Conservation (phyloP, 2,329 filamentous ascomycete species). For the Spiromastix sp. region DNA sequence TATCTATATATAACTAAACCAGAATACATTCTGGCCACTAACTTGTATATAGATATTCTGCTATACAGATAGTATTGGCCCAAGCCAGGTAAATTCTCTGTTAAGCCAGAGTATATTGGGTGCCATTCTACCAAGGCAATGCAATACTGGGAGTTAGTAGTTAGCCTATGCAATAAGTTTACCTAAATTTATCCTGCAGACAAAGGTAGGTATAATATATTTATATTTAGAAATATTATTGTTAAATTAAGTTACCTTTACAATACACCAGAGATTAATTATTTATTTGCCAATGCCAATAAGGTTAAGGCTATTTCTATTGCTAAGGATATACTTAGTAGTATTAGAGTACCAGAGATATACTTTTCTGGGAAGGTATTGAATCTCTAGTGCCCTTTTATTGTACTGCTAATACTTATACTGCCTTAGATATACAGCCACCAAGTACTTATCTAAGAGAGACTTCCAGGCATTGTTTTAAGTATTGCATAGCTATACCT, state of each 20-base stretch:
- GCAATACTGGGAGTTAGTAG: slow-evolving; percentile 26
- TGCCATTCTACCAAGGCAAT: slow-evolving; percentile 19
- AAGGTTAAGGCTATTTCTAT: slow-evolving; percentile 25
- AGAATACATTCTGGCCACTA: too few species aligned
- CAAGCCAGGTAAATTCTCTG: slow-evolving; percentile 25
- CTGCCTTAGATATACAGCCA: slow-evolving; percentile 27
- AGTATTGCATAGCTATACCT: slow-evolving; percentile 21
- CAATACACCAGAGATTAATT: slow-evolving; percentile 16
- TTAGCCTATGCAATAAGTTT: slow-evolving; percentile 19
- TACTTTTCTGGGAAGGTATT: slow-evolving; percentile 26
- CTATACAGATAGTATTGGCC: slow-evolving; percentile 27
- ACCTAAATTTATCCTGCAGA: slow-evolving; percentile 22
- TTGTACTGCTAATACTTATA: too few species aligned
- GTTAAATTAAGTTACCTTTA: slow-evolving; percentile 25
- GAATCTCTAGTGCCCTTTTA: too few species aligned
- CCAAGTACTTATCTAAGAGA: slow-evolving; percentile 30
- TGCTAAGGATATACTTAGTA: slow-evolving; percentile 23
- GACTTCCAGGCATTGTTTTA: slow-evolving; percentile 31
- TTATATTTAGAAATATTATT: slow-evolving; percentile 26
- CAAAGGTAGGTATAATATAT: slow-evolving; percentile 22
- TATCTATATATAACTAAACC: too few species aligned
- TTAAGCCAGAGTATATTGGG: slow-evolving; percentile 23
- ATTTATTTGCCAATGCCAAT: slow-evolving; percentile 27
- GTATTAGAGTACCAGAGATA: slow-evolving; percentile 25
- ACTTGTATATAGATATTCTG: slow-evolving; percentile 19